A percentile compares a stretch with the other conserved stretches of the same genome.
These are phyloP conservation scores for Coemansia sp. DNA, from an alignment of 192 early-diverging fungal genomes.

Conservation along the genomic window DNA sequence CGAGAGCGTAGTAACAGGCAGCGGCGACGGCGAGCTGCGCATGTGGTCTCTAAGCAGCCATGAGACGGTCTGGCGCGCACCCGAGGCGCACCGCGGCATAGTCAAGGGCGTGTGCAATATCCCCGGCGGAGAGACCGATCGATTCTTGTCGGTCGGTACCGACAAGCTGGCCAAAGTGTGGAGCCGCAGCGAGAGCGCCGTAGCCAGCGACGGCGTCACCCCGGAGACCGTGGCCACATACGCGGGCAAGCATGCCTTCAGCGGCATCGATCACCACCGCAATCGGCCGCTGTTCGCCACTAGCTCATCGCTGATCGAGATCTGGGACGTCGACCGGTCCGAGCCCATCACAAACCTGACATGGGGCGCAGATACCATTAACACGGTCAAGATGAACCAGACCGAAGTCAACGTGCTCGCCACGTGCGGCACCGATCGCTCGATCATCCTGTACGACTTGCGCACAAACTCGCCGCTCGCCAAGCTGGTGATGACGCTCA, in stretches of 20 bases:
- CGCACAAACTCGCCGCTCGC: conserved; percentile 82
- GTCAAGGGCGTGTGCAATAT: conserved; percentile 81
- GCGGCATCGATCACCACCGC: conserved; percentile 89
- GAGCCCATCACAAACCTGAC: conserved; percentile 79
- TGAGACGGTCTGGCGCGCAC: conserved; percentile 71
- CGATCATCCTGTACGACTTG: conserved; percentile 92
- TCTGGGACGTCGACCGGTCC: conserved; percentile 89
- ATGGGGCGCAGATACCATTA: conserved; percentile 95
- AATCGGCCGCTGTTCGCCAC: conserved; percentile 83
- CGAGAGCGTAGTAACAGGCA: conserved; percentile 80
- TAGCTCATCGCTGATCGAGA: conserved; percentile 76
- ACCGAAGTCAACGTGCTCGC: conserved; percentile 92
- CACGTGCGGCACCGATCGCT: conserved; percentile 90
- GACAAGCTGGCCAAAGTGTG: conserved; percentile 97
- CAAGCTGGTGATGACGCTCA: conserved; percentile 80
- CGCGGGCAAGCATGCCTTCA: conserved; percentile 75
- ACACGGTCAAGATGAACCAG: conserved; percentile 95
- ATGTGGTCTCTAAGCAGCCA: conserved; percentile 84
- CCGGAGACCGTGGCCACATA: conserved; percentile 72
- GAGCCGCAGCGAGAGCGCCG: conserved; percentile 58
- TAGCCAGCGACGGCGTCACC: conserved; percentile 20
- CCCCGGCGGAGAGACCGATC: conserved; percentile 57
- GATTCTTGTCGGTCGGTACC: conserved; percentile 87
- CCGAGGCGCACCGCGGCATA: conserved; percentile 76
- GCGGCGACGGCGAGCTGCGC: conserved; percentile 94